These are phyloP conservation scores for Astraeus odoratus DNA, from an alignment of 768 basidiomycete genomes.

Conservation along the genomic window DNA sequence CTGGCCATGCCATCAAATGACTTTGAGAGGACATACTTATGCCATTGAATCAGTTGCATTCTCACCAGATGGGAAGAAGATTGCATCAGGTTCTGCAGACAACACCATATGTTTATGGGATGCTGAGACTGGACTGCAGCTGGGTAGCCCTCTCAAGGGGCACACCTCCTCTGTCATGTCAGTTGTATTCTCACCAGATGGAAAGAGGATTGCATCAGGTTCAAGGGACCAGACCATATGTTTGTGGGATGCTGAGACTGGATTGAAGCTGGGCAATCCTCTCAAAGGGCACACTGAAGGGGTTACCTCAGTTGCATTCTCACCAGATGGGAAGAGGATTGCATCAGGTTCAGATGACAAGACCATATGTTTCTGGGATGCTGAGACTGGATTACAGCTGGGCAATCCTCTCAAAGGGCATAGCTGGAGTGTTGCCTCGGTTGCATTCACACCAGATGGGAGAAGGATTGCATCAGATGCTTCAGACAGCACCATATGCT, in stretches of 20 bases:
- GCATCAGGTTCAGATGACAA: no score
- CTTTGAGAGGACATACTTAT: not conserved
- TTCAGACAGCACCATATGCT: no score
- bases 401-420: no score
- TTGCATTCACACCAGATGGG: no score
- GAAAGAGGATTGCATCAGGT: conserved; percentile 1
- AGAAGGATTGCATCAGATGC: no score
- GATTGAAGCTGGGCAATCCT: not conserved
- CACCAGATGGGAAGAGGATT: no score
- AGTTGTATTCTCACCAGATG: not conserved
- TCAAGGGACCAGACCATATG: not conserved
- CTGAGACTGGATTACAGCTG: no score
- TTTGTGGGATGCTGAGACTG: not conserved
- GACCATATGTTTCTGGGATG: no score
- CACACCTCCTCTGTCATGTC: not conserved
- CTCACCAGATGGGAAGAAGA: conserved; percentile 3
- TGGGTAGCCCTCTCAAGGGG: conserved; percentile 1
- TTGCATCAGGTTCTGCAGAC: conserved; percentile 3
- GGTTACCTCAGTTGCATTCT: no score
- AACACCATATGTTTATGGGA: conserved; percentile 6
- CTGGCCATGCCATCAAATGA: not conserved
- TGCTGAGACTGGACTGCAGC: conserved; percentile 2
- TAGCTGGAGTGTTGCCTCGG: no score
- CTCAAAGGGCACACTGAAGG: not conserved
- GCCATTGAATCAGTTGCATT: conserved; percentile 2